phyloP scores from a whole-genome alignment of 208 protist species.

The Acanthamoeba quina region DNA sequence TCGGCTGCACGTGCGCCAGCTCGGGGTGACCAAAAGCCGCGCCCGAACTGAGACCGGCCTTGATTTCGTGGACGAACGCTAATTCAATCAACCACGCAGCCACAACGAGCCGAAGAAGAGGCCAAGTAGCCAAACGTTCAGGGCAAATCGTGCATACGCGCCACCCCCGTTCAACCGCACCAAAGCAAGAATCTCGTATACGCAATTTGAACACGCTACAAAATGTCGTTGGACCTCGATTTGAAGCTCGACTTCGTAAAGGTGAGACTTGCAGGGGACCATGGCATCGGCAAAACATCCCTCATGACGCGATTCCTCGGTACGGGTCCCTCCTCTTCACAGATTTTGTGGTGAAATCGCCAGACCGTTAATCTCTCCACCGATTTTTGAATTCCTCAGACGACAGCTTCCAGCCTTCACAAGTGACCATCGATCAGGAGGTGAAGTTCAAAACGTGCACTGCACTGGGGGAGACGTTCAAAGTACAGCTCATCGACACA shows the following conservation, averaged over 20 bases:
- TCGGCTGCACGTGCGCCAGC: no score
- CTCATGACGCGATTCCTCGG: conserved; percentile 35
- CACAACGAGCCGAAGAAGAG: no score
- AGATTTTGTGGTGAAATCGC: neutral
- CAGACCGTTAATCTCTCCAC: no score
- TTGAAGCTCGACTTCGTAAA: conserved; percentile 39
- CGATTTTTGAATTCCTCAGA: neutral
- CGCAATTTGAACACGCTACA: neutral
- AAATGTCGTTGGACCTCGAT: neutral
- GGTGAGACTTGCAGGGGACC: conserved; percentile 16
- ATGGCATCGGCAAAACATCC: neutral
- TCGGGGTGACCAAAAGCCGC: no score
- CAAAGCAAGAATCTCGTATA: neutral
- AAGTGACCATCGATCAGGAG: conserved; percentile 26
- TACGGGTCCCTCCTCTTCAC: neutral
- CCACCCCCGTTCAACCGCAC: neutral
- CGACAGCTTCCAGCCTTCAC: neutral
- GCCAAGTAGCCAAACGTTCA: no score
- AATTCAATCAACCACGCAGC: no score
- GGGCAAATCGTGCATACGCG: no score
- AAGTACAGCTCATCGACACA: conserved; percentile 42
- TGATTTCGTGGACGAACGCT: no score
- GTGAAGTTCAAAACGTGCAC: conserved; percentile 34
- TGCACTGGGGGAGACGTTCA: conserved; percentile 14
- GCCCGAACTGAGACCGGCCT: no score